Evolutionary conservation across 352 stramenopile species (phyloP).

Genomic region (Pythium monospermum): DNA sequence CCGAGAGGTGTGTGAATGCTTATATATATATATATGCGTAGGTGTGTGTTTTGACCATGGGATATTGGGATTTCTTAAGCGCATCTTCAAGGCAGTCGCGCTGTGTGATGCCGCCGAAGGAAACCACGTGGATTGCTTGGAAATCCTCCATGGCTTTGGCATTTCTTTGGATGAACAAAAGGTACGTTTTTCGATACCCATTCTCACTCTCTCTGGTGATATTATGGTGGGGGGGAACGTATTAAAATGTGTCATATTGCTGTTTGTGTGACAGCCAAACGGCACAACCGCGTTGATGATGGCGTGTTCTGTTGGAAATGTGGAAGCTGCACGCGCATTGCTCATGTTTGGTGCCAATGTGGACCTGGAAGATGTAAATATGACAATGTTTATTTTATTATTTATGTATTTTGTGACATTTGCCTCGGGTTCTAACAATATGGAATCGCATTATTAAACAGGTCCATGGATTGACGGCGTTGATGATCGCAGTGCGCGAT

Average conservation of each 20-base stretch:
- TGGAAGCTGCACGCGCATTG: constrained; percentile 72
- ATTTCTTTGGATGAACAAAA: constrained; percentile 83
- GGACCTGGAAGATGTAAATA: constrained; percentile 74
- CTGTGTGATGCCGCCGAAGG: constrained; percentile 80
- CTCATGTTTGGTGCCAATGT: constrained; percentile 83
- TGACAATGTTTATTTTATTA: too few species aligned
- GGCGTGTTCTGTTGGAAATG: constrained; percentile 80
- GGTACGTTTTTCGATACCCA: constrained; percentile 24
- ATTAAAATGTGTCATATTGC: too few species aligned
- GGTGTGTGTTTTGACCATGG: constrained; percentile 8
- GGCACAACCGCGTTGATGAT: constrained; percentile 81
- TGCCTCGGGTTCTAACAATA: too few species aligned
- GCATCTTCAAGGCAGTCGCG: constrained; percentile 68
- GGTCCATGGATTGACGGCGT: constrained; percentile 76
- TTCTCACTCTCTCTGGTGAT: too few species aligned
- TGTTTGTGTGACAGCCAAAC: constrained; percentile 42
- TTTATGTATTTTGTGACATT: too few species aligned
- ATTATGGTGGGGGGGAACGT: too few species aligned
- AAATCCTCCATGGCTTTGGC: constrained; percentile 73
- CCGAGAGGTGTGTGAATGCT: constrained; percentile 45
- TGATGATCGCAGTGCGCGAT: constrained; percentile 79
- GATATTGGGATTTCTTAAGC: too few species aligned
- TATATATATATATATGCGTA: too few species aligned
- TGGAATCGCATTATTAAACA: too few species aligned
- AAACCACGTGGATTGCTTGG: constrained; percentile 77